Evolutionary conservation across 371 early-diverging fungal species (phyloP), one percentile per base, ranked within the genome.

Genomic region (Fennellomyces sp.): DNA sequence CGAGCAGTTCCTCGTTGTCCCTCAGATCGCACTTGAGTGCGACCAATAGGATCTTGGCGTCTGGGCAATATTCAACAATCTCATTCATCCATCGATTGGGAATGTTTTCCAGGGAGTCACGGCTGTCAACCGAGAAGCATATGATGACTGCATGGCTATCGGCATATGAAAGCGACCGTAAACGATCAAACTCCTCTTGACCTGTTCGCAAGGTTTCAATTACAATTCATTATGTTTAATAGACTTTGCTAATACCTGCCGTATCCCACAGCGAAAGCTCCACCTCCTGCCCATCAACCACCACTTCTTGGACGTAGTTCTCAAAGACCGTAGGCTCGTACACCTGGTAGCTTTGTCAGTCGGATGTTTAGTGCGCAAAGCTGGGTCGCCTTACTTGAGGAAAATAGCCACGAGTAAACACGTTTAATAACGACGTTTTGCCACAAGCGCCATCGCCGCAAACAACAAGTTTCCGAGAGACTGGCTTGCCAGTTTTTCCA

Each of bases 251-350:
- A 62, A 87, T 90, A 66, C 97, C 95, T 49, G 93, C 93, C 17
- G 97, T 97, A 79, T 97, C 97, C 91, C 94, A 95, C 27, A 97
- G 73, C 12, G 91, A 91, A 13, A 97, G 69, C 66, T 89, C 90
- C 27, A 93, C 83, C 13, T 82, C 85, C 65, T 91, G 89, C 28
- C 89, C 89, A 66, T 91, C 89, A 0, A 91, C 82, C 64, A 83
- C 88, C 7, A 94, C 84, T 52, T 91, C 90, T 27, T 91, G 89
- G 0, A 89, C 88, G 78, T 92, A 94, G 64, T 92, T 93, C 69
- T 94, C 94, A 72, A 96, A 95, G 27, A 91, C 90, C 6, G 91
- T 90, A 15, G 91, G 91, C 30, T 80, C 73, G 66, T 81, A 83
- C 8, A 68, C 66, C 82, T 82, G 23, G 45, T 63, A 39, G 21